Evolutionary conservation across 78 protist species (phyloP).

Genomic region (Emiliania huxleyi): DNA sequence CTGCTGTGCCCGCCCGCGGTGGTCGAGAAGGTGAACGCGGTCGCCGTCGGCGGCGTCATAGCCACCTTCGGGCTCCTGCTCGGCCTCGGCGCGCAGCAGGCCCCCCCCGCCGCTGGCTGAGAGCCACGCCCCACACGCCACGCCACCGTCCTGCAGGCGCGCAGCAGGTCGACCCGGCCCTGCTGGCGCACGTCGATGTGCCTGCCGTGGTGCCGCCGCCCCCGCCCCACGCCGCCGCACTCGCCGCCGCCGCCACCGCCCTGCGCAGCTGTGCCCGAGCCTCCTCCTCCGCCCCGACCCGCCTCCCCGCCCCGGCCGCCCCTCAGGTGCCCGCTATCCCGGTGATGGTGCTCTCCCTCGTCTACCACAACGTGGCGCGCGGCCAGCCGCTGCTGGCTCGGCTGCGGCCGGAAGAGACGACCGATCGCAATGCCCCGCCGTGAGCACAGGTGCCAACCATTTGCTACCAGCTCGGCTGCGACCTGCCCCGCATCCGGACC

Average conservation of each 20-base stretch:
- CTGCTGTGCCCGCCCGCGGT: background rate
- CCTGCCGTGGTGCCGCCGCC: too few relatives aligned
- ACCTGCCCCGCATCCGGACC: background rate
- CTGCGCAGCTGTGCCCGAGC: background rate
- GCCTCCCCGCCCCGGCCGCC: too few relatives aligned
- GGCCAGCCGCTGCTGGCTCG: too few relatives aligned
- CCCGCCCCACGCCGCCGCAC: too few relatives aligned
- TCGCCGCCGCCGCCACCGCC: too few relatives aligned
- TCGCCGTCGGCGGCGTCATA: background rate
- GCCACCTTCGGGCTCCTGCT: background rate
- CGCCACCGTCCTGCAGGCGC: background rate
- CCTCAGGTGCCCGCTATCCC: background rate
- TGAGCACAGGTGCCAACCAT: background rate
- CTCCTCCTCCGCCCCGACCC: background rate
- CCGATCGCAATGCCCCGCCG: too few relatives aligned
- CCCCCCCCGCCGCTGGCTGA: background rate
- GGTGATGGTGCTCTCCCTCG: background rate
- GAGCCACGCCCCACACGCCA: background rate
- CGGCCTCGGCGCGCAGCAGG: background rate
- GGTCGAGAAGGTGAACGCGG: background rate
- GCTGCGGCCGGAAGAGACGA: too few relatives aligned
- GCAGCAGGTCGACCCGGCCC: background rate
- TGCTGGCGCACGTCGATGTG: background rate
- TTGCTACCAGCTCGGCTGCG: background rate
- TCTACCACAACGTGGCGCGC: conserved; percentile 3